These are phyloP conservation scores for Teunomyces panamensis DNA, from an alignment of 805 yeast species.

Conservation along the genomic window DNA sequence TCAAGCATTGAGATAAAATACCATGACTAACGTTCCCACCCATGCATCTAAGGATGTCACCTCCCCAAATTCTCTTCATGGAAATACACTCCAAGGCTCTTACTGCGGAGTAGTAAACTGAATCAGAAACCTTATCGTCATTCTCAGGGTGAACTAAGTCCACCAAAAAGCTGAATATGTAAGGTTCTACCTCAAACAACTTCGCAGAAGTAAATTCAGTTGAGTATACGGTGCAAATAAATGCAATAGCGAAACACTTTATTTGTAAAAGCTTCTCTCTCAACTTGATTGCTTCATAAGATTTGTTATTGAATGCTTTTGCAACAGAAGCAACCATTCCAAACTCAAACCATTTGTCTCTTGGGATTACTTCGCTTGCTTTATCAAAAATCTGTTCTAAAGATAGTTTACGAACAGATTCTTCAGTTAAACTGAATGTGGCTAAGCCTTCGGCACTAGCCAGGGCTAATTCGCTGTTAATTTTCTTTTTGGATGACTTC, in stretches of 20 bases:
- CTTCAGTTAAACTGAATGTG: constrained; percentile 50
- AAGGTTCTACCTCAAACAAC: constrained; percentile 69
- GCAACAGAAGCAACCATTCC: constrained; percentile 60
- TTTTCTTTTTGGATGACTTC: constrained; percentile 7
- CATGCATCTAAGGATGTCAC: constrained; percentile 71
- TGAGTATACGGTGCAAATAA: constrained; percentile 53
- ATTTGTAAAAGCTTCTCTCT: constrained; percentile 59
- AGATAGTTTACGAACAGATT: constrained; percentile 51
- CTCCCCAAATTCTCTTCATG: constrained; percentile 63
- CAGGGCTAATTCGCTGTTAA: constrained; percentile 10
- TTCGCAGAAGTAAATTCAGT: constrained; percentile 61
- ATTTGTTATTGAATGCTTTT: constrained; percentile 64
- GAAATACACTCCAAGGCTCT: constrained; percentile 70
- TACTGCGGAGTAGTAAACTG: constrained; percentile 57
- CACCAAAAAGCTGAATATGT: constrained; percentile 63
- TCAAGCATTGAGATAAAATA: constrained; percentile 64
- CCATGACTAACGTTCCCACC: constrained; percentile 92
- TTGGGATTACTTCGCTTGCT: constrained; percentile 57
- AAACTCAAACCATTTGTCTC: constrained; percentile 62
- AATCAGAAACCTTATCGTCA: constrained; percentile 41
- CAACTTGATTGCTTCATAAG: constrained; percentile 50
- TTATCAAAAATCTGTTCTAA: constrained; percentile 63
- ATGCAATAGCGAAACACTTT: constrained; percentile 67
- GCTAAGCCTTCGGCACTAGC: constrained; percentile 45
- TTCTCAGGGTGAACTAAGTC: constrained; percentile 72